Base-by-base conservation (phyloP, 495 filamentous ascomycete species). In the Talaromyces nanjingensis region DNA sequence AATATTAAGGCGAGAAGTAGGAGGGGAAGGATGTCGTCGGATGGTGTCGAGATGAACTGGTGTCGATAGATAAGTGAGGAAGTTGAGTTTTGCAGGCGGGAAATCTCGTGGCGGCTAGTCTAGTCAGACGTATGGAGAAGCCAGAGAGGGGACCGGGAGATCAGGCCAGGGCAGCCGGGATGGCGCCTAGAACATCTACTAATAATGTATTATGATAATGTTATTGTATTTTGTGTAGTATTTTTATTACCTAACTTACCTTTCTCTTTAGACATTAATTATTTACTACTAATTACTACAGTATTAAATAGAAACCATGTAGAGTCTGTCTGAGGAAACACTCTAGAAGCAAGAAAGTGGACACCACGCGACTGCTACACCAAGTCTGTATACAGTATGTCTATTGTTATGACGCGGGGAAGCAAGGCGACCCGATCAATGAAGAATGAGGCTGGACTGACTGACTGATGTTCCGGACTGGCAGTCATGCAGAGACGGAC, bases 101-200 rank as follows among this genome's bases (percentile, higher is more conserved):
- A 59, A 59, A 37, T 59, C 4, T 59, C 56, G 56, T 59, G 56
- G 56, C 56, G 56, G 56, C 56, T 56, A 56, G 53, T 25, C 27
- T 56, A 14, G 22, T 14, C 22, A 14, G 37, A 12, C 37, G 37
- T 42, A 42, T 56, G 18, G 53, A 22, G 22, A 27, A 56, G 37
- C 34, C 37, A 42, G 37, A 42, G 53, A 27, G 27, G 22, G 53
- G 53, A 56, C 16, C 22, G 25, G 18, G 53, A 27, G 27, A 56
- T 56, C 22, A 56, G 22, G 53, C 20, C 22, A 56, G 22, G 45
- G 18, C 42, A 47, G 37, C 39, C 12, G 6, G 1, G 2, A 4
- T 0, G n/a, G 42, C 45, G 45, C 45, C 45, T 49, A 49, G 45
- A 49, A 49, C 45, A 9, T 18, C 45, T 39, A 39, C 0, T 12